Conservation (phyloP, 2,329 filamentous ascomycete genomes). For the Dichotomopilus funicola region DNA sequence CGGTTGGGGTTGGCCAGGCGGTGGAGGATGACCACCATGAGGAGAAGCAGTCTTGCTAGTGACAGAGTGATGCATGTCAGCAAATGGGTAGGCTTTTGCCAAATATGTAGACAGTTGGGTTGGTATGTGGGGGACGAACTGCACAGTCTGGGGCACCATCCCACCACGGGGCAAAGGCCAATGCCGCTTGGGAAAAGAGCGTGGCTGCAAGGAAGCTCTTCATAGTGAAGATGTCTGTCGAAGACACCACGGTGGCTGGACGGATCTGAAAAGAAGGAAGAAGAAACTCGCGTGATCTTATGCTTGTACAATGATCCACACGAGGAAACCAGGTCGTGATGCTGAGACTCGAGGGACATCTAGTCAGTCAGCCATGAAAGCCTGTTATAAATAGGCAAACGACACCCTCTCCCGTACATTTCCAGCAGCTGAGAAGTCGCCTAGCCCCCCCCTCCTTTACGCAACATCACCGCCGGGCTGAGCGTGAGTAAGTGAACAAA, state of each 20-base stretch:
- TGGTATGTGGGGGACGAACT: constrained; percentile 27
- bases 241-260: not conserved
- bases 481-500: too few species aligned
- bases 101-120: not conserved
- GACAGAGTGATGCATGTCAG: constrained; percentile 6
- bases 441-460: too few species aligned
- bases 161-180: constrained; percentile 34
- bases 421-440: too few species aligned
- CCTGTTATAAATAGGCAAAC: too few species aligned
- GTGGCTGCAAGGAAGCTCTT: constrained; percentile 27
- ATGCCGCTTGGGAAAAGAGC: constrained; percentile 24
- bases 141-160: constrained; percentile 38
- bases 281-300: not conserved
- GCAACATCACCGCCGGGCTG: too few species aligned
- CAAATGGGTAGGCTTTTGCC: not conserved
- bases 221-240: constrained; percentile 23
- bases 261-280: not conserved
- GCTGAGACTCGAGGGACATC: too few species aligned
- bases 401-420: too few species aligned
- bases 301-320: too few species aligned
- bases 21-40: constrained; percentile 30
- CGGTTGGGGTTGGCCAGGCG: constrained; percentile 28
- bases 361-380: too few species aligned
- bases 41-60: constrained; percentile 38
- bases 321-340: too few species aligned